These are phyloP conservation scores for Aspergillus sp. DNA, from an alignment of 2,329 filamentous ascomycete species.

Conservation along the genomic window DNA sequence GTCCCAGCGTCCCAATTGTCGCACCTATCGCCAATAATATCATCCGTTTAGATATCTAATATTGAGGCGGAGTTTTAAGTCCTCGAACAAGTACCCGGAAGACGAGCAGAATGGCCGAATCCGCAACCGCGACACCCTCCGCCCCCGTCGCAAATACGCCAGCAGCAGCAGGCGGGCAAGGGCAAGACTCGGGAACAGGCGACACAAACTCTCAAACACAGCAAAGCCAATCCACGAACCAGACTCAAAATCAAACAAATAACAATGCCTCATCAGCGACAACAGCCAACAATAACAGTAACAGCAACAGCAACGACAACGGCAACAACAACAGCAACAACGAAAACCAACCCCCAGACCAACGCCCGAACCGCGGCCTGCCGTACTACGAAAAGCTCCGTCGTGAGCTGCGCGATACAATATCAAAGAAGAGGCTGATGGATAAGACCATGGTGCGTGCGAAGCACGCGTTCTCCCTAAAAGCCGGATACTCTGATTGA, in stretches of 20 bases:
- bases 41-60: not conserved
- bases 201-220: not conserved
- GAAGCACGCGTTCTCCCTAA: too few relatives aligned
- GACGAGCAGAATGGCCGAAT: slow-evolving; percentile 40
- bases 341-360: slow-evolving; percentile 23
- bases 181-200: not conserved
- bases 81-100: not conserved
- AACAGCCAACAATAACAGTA: slow-evolving; percentile 12
- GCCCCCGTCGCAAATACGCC: slow-evolving; percentile 15
- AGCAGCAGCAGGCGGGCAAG: not conserved
- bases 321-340: slow-evolving; percentile 9
- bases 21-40: not conserved
- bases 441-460: slow-evolving; percentile 58
- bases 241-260: not conserved
- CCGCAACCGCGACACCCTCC: slow-evolving; percentile 27
- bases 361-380: slow-evolving; percentile 42
- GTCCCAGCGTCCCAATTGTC: not conserved
- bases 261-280: not conserved
- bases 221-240: not conserved
- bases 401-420: slow-evolving; percentile 64
- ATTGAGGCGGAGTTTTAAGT: not conserved
- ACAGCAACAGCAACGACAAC: slow-evolving; percentile 11
- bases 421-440: slow-evolving; percentile 64
- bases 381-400: slow-evolving; percentile 74
- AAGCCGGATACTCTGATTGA: too few relatives aligned